Base-by-base conservation (phyloP, 2,329 filamentous ascomycete species). In the Huntiella savannae region DNA sequence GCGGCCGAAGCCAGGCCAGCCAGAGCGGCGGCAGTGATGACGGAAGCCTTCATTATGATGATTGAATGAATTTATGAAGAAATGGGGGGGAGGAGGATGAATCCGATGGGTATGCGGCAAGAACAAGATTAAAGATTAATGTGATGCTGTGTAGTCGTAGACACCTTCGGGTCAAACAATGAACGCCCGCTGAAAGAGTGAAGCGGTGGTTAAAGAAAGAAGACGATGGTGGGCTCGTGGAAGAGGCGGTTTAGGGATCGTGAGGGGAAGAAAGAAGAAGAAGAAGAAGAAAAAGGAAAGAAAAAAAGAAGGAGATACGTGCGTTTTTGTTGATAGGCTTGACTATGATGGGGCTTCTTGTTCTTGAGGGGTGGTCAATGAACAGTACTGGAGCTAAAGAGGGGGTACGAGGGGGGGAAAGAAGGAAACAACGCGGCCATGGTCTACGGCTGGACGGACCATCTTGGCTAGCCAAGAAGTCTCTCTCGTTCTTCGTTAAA, bases 151-250 rank as follows among this genome's bases (percentile, higher is more conserved):
- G 41, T 53, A 54, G 52, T 57, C 48, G 54, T 53, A 50, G 45
- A 54, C 49, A 45, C 50, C 45, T 47, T 22, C 45, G 45, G 34
- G 2, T 2, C 28, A 33, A 40, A 49, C 42, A 80, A 81, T 65
- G 77, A 82, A 68, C 77, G 79, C 74, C 82, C 81, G 82, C 82
- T 86, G 67, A 87, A 85, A 63, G 82, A 84, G 77, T 84, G 80
- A 83, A 83, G 79, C 79, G 78, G 78, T 79, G 58, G 63, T 68
- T 52, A 54, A 53, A 52, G 53, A 55, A 56, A 59, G 59, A 60
- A 56, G 56, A 49, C 33, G 35, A 33, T 39, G 35, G 19, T 45
- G 35, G 13, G 19, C 37, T 19, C 43, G 37, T 40, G 22, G 19
- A 33, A 15, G 17, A 34, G 34, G 15, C 22, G 39, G 67, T 13